Conservation (phyloP, 129 eudicot genomes). For the Mikania micrantha region DNA sequence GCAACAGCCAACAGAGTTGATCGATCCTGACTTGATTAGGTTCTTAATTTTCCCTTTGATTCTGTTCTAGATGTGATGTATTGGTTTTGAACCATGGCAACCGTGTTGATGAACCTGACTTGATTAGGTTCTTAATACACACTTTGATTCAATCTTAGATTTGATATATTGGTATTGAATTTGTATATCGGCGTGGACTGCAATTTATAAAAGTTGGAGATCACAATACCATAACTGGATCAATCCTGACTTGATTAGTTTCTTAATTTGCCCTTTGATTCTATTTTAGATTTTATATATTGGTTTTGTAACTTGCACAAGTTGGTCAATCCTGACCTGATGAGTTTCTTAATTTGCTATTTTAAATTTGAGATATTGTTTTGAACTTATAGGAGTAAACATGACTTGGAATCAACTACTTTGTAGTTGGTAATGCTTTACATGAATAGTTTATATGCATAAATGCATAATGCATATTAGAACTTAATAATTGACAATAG, state of each 20-base stretch:
- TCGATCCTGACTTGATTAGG: background rate
- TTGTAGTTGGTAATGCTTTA: constrained; percentile 14
- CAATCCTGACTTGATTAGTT: background rate
- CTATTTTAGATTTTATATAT: background rate
- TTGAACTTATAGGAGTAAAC: background rate
- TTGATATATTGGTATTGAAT: background rate
- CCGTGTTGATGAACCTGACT: background rate
- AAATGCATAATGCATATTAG: background rate
- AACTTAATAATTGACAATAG: background rate
- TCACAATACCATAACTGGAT: background rate
- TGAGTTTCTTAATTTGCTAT: background rate
- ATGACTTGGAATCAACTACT: constrained; percentile 14
- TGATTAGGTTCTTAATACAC: background rate
- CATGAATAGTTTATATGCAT: constrained; percentile 5
- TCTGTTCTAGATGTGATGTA: background rate
- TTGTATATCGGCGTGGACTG: background rate
- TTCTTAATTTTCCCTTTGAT: background rate
- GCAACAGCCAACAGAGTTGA: background rate
- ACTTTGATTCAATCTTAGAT: background rate
- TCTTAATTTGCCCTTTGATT: background rate
- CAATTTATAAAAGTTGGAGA: background rate
- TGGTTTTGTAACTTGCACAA: background rate
- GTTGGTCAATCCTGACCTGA: background rate
- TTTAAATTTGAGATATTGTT: background rate
- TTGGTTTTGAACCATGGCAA: no score